Evolutionary conservation across 148 eudicot species (phyloP).

Genomic region (Chenopodium berlandieri): DNA sequence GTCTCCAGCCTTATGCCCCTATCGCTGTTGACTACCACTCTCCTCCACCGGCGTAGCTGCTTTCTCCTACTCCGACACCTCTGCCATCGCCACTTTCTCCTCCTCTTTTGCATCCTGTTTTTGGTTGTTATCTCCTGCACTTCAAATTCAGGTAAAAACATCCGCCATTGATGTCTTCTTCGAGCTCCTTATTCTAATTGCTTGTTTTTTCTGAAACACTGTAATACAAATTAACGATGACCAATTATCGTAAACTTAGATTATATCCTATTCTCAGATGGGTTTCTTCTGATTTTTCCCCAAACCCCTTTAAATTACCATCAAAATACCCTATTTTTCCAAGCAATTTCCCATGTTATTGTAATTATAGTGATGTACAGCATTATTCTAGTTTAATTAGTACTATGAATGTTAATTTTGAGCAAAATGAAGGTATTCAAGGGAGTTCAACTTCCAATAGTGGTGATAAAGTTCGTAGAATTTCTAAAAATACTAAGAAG

Average conservation of each 20-base stretch:
- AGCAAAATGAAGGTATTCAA: slow-evolving; percentile 15
- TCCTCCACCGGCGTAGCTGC: background rate
- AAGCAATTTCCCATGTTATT: slow-evolving; percentile 15
- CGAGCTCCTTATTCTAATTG: background rate
- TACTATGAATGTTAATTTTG: slow-evolving; percentile 17
- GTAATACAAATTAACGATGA: slow-evolving; percentile 24
- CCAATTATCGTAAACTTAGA: slow-evolving; percentile 39
- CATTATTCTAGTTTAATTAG: slow-evolving; percentile 35
- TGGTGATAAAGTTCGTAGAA: slow-evolving; percentile 12
- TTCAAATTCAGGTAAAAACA: slow-evolving; percentile 17
- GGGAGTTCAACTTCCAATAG: slow-evolving; percentile 4
- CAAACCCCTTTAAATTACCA: slow-evolving; percentile 22
- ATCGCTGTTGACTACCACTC: background rate
- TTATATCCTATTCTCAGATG: slow-evolving; percentile 30
- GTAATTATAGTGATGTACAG: slow-evolving; percentile 27
- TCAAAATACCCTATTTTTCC: slow-evolving; percentile 11
- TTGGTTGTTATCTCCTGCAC: no score
- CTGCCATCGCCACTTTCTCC: background rate
- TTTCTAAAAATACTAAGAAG: slow-evolving; percentile 15
- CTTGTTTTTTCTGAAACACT: background rate
- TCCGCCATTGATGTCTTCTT: slow-evolving; percentile 17
- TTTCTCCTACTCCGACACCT: background rate
- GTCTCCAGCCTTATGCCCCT: background rate
- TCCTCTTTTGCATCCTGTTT: background rate
- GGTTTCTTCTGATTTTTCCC: slow-evolving; percentile 33